A percentile compares a stretch with the other conserved stretches of the same genome.
These are phyloP conservation scores for Neopestalotiopsis rosae DNA, from an alignment of 2,329 filamentous ascomycete genomes.

Conservation along the genomic window DNA sequence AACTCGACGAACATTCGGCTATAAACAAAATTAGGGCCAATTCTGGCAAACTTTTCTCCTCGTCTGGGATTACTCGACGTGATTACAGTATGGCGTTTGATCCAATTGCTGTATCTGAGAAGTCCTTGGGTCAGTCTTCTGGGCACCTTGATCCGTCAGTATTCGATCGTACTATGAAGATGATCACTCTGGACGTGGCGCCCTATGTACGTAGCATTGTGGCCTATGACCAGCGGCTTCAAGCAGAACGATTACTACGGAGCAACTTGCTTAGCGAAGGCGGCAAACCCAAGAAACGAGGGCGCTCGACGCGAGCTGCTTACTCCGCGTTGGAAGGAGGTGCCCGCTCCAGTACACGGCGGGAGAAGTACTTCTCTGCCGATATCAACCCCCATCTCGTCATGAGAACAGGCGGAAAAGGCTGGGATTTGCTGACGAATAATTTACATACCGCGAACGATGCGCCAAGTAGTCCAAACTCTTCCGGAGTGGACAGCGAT, in stretches of 20 bases:
- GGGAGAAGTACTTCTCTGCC: conserved; percentile 74
- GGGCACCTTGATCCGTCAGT: conserved; percentile 69
- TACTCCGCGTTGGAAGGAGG: conserved; percentile 80
- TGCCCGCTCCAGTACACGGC: conserved; percentile 66
- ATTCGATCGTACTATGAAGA: conserved; percentile 73
- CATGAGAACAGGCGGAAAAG: conserved; percentile 64
- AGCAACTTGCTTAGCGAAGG: conserved; percentile 68
- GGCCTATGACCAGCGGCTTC: conserved; percentile 73
- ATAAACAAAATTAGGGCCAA: conserved; percentile 42
- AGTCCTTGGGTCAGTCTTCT: conserved; percentile 37
- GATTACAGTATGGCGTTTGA: conserved; percentile 67
- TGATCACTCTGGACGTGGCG: conserved; percentile 78
- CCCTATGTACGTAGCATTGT: conserved; percentile 91
- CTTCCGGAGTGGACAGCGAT: neutral
- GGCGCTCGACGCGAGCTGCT: conserved; percentile 75
- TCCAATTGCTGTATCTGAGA: conserved; percentile 59
- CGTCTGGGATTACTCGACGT: conserved; percentile 46
- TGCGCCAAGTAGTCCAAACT: neutral
- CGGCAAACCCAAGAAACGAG: conserved; percentile 59
- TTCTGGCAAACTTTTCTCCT: conserved; percentile 33
- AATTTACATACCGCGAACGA: neutral
- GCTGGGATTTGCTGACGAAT: conserved; percentile 40
- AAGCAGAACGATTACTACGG: conserved; percentile 68
- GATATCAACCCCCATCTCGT: conserved; percentile 65
- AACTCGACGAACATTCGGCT: conserved; percentile 28